Conservation (phyloP, 352 stramenopile species). For the Phytophthora aleatoria region DNA sequence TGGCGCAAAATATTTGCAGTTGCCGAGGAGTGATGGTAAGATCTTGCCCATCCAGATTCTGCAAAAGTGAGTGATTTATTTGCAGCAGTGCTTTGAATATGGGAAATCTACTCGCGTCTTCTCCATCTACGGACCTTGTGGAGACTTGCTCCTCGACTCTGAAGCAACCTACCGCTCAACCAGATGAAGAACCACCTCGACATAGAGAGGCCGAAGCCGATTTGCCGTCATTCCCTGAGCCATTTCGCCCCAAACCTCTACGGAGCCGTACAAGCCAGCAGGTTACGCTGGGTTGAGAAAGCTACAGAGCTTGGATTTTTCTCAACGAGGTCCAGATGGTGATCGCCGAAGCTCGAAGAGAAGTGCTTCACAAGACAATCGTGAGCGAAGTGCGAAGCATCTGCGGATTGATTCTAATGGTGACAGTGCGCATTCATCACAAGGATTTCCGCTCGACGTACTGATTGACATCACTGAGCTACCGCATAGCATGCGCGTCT, state of each 20-base stretch:
- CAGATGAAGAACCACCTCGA: not conserved
- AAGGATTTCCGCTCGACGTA: not conserved
- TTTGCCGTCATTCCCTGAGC: not conserved
- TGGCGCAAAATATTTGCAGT: not conserved
- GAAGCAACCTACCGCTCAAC: not conserved
- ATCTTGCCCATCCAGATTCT: not conserved
- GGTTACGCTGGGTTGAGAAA: not conserved
- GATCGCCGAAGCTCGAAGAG: not conserved
- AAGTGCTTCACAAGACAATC: not conserved
- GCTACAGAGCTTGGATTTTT: not conserved
- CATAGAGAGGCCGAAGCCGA: not conserved
- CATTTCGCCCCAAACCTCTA: not conserved
- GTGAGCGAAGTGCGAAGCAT: not conserved
- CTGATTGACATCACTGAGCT: not conserved
- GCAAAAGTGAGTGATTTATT: too few species aligned
- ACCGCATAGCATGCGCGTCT: not conserved
- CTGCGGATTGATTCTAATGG: not conserved
- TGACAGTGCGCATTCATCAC: not conserved
- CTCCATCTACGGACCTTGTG: not conserved
- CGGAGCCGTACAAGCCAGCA: too few species aligned
- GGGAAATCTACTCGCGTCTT: not conserved
- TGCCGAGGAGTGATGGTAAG: not conserved
- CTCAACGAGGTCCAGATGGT: not conserved
- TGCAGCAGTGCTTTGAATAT: not conserved
- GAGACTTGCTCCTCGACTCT: too few species aligned